Evolutionary conservation across 257 asterid species (phyloP).

Genomic region (Solanum dulcamara): DNA sequence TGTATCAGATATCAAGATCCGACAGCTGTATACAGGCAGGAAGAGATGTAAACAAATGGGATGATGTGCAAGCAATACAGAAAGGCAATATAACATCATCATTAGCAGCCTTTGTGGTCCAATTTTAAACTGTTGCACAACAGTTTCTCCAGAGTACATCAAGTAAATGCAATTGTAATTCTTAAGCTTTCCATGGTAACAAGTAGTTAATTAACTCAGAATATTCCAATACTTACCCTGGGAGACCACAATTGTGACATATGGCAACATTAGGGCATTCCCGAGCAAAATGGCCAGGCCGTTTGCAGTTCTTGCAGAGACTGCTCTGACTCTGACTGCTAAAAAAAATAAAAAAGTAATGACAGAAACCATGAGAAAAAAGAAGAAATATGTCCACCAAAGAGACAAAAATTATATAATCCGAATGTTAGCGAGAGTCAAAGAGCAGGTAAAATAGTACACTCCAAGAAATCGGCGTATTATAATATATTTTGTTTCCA

Average conservation of each 20-base stretch:
- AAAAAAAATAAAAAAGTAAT: neutral
- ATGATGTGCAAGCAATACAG: neutral
- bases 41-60: neutral
- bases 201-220: neutral
- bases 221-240: constrained; percentile 51
- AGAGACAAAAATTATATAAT: neutral
- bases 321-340: constrained; percentile 59
- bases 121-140: neutral
- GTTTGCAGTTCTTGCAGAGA: constrained; percentile 91
- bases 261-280: constrained; percentile 92
- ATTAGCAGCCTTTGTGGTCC: neutral
- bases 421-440: neutral
- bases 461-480: neutral
- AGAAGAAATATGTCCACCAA: neutral
- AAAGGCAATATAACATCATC: neutral
- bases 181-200: neutral
- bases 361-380: neutral
- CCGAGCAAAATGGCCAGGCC: constrained; percentile 97
- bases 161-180: neutral
- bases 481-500: neutral
- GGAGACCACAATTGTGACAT: constrained; percentile 97
- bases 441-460: neutral
- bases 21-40: neutral
- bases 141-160: neutral
- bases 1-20: neutral